phyloP scores from a whole-genome alignment of 768 basidiomycete species.

The Ramaria sp. region DNA sequence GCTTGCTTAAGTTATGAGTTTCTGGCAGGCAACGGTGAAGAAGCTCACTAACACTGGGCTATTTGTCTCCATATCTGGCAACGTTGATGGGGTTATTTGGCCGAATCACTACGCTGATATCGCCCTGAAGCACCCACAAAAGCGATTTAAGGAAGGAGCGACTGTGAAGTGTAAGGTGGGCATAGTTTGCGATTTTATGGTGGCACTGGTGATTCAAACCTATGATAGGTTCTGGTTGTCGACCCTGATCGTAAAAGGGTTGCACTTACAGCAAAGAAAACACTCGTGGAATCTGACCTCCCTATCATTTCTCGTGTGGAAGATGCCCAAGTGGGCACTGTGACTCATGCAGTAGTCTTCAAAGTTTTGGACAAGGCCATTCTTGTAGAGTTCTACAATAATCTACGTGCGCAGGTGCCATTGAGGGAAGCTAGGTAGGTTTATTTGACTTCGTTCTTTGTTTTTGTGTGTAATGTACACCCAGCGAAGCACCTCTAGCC shows the following conservation, averaged over 20 bases:
- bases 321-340: constrained; percentile 56
- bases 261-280: constrained; percentile 84
- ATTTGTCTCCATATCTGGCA: constrained; percentile 80
- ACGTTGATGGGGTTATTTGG: constrained; percentile 88
- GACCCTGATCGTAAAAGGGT: constrained; percentile 76
- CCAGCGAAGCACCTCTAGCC: constrained; percentile 55
- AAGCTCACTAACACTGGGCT: constrained; percentile 69
- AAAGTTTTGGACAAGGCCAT: constrained; percentile 72
- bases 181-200: not conserved
- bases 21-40: constrained; percentile 54
- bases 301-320: constrained; percentile 57
- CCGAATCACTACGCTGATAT: constrained; percentile 95
- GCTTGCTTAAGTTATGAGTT: not conserved
- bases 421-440: constrained; percentile 70
- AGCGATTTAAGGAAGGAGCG: constrained; percentile 75
- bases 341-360: constrained; percentile 77
- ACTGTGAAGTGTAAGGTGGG: constrained; percentile 79
- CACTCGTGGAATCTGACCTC: constrained; percentile 69
- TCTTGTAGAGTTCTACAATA: constrained; percentile 86
- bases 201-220: constrained; percentile 3
- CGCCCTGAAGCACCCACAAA: constrained; percentile 83
- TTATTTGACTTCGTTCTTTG: not conserved
- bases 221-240: constrained; percentile 61
- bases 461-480: not conserved
- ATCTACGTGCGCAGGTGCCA: constrained; percentile 74